These are phyloP conservation scores for Orbilia ellipsospora DNA, from an alignment of 2,329 filamentous ascomycete species.

Conservation along the genomic window DNA sequence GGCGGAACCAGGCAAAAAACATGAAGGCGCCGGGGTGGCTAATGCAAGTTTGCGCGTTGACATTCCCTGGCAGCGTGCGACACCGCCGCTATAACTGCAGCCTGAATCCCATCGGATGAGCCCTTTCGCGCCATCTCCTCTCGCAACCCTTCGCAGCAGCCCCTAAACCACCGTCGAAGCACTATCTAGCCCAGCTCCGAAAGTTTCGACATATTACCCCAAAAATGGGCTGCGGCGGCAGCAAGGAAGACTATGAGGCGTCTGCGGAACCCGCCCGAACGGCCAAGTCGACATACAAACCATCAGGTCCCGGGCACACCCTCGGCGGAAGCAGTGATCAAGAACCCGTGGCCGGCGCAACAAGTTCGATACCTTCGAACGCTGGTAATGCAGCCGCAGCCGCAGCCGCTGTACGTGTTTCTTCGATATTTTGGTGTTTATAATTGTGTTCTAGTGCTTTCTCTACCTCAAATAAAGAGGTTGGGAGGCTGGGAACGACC, in stretches of 20 bases:
- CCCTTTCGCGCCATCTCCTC: conserved; percentile 1
- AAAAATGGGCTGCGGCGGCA: conserved; percentile 55
- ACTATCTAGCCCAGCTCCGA: not conserved
- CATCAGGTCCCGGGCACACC: conserved; percentile 43
- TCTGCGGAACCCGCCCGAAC: conserved; percentile 41
- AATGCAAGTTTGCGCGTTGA: conserved; percentile 32
- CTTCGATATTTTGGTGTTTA: too few species aligned
- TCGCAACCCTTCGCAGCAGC: not conserved
- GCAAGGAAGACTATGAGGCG: conserved; percentile 52
- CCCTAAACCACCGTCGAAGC: not conserved
- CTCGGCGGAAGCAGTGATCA: conserved; percentile 32
- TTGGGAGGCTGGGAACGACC: too few species aligned
- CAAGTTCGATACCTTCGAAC: conserved; percentile 47
- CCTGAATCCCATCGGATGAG: conserved; percentile 17
- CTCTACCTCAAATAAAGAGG: not conserved
- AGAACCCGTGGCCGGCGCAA: conserved; percentile 13
- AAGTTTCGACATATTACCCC: not conserved
- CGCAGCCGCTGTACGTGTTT: conserved; percentile 40
- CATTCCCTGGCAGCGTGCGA: conserved; percentile 16
- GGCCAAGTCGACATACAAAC: conserved; percentile 42
- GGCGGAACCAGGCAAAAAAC: too few species aligned
- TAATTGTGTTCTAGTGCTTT: not conserved
- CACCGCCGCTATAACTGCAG: conserved; percentile 16
- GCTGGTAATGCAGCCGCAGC: conserved; percentile 45
- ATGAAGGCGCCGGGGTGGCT: not conserved